A percentile compares a stretch with the other conserved stretches of the same genome.
Conservation (phyloP, 2,329 filamentous ascomycete species). For the Cladosporium sp. region DNA sequence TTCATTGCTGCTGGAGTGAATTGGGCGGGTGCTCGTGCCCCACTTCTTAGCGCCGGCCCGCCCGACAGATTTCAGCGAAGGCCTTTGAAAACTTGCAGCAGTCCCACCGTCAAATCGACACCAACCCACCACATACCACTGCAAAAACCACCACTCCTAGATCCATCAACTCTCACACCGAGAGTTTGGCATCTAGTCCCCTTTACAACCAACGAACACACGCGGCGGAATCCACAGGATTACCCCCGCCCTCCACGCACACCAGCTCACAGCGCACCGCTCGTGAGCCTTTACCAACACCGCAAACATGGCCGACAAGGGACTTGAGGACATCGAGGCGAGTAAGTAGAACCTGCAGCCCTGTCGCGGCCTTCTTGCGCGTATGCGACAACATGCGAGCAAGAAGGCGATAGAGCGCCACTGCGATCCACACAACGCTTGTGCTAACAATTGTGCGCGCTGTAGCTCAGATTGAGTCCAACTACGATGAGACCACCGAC, state of each 20-base stretch:
- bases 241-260: slow-evolving; percentile 37
- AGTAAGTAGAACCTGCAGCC: slow-evolving; percentile 56
- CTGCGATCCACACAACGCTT: neutral
- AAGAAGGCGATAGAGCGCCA: neutral
- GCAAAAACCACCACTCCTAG: slow-evolving; percentile 1
- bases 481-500: slow-evolving; percentile 99
- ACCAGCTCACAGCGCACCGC: slow-evolving; percentile 69
- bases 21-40: neutral
- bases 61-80: neutral
- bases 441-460: slow-evolving; percentile 9
- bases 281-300: slow-evolving; percentile 54
- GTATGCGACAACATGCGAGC: neutral
- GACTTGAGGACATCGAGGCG: slow-evolving; percentile 96
- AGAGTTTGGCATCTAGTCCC: slow-evolving; percentile 47
- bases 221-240: slow-evolving; percentile 39
- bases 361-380: neutral
- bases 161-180: slow-evolving; percentile 38
- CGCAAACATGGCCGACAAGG: slow-evolving; percentile 99
- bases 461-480: slow-evolving; percentile 97
- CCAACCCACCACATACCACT: slow-evolving; percentile 5
- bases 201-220: slow-evolving; percentile 27
- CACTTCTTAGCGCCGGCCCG: neutral
- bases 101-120: slow-evolving; percentile 4
- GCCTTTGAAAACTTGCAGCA: neutral
- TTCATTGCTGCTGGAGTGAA: neutral